Percentiles rank a stretch among this genome's conserved stretches.
These are phyloP conservation scores for Coriaria nepalensis DNA, from an alignment of 306 rosid genomes.

Conservation along the genomic window DNA sequence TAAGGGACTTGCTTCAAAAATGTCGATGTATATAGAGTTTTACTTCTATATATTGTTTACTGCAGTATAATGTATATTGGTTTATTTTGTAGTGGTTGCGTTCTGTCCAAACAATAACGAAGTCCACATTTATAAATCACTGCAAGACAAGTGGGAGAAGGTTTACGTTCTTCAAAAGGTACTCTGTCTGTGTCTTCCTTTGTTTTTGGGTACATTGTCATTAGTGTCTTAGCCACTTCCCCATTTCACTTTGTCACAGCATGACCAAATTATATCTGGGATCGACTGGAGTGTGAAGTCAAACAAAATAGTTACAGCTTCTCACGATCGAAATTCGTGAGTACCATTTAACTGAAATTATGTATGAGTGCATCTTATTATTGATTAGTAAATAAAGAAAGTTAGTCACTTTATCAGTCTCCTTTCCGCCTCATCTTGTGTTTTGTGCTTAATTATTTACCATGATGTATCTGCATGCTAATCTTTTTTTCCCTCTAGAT, in stretches of 20 bases:
- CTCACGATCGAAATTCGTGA: constrained; percentile 97
- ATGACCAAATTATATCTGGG: constrained; percentile 86
- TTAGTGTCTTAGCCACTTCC: constrained; percentile 14
- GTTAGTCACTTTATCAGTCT: background rate
- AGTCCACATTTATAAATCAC: constrained; percentile 65
- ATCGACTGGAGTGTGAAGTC: constrained; percentile 83
- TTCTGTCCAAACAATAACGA: constrained; percentile 87
- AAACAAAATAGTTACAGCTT: constrained; percentile 85
- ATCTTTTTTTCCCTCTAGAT: constrained; percentile 27
- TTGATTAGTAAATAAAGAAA: too few relatives aligned
- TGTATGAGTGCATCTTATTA: background rate
- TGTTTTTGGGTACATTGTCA: background rate
- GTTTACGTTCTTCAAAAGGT: constrained; percentile 93
- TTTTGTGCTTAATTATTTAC: background rate
- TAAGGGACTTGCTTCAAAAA: background rate
- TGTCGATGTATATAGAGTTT: background rate
- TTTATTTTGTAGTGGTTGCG: constrained; percentile 60
- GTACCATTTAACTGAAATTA: constrained; percentile 16
- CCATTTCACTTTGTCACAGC: constrained; percentile 33
- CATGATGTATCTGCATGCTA: background rate
- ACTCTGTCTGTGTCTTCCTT: background rate
- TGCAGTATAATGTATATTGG: constrained; percentile 3
- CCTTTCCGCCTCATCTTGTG: background rate
- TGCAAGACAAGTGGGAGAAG: constrained; percentile 92
- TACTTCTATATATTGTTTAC: too few relatives aligned